Evolutionary conservation across 2,329 filamentous ascomycete species (phyloP).

Genomic region (Colletotrichum lentis): DNA sequence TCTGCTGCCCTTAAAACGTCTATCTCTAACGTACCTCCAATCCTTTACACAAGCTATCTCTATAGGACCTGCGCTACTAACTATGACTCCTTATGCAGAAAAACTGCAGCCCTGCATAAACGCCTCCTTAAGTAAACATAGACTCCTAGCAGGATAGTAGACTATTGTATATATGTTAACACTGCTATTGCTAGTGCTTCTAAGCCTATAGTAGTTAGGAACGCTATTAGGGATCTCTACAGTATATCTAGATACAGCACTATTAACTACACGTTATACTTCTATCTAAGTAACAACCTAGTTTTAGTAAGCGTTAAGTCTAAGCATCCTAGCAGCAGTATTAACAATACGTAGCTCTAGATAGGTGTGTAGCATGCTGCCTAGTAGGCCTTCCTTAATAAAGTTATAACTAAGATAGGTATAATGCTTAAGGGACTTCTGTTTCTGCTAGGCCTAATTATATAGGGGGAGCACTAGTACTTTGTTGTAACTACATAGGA

Average conservation of each 20-base stretch:
- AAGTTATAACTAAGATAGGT: neutral
- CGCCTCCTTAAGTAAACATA: neutral
- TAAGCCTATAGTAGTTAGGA: neutral
- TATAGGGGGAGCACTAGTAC: neutral
- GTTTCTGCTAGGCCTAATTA: neutral
- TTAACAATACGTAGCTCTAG: neutral
- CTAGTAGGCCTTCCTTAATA: neutral
- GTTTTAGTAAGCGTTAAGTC: neutral
- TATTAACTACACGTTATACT: neutral
- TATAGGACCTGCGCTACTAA: no score
- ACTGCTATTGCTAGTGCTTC: neutral
- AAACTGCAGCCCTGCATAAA: neutral
- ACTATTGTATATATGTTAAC: neutral
- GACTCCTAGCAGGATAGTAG: neutral
- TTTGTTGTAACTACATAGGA: neutral
- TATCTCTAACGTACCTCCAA: neutral
- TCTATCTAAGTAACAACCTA: neutral
- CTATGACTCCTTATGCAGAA: neutral
- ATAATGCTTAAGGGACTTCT: neutral
- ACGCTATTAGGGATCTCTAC: neutral
- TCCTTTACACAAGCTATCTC: no score
- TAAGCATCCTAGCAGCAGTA: neutral
- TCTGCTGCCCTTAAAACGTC: accelerated
- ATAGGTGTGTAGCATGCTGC: neutral
- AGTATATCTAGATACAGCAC: neutral